Percentiles rank a stretch among this genome's conserved stretches.
phyloP scores from a whole-genome alignment of 371 early-diverging fungal genomes.

The Lichtheimia corymbifera region DNA sequence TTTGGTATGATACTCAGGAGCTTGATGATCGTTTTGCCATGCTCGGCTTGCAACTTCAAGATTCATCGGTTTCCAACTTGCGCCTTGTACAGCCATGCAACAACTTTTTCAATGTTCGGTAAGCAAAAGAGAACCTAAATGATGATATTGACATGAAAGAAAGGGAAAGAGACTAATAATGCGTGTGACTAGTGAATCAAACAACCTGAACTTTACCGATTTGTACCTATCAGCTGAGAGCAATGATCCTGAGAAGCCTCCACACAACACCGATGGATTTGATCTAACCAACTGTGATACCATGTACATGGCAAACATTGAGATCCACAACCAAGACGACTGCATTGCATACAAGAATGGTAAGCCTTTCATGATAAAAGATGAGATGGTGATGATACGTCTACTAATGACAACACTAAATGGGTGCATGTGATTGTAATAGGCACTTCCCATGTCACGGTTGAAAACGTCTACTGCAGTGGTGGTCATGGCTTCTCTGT shows the following conservation, averaged over 20 bases:
- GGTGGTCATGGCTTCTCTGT: constrained; percentile 17
- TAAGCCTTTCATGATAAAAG: background rate
- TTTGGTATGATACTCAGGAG: constrained; percentile 13
- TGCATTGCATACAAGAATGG: constrained; percentile 20
- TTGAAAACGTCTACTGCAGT: constrained; percentile 12
- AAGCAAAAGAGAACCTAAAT: background rate
- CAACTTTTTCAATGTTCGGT: constrained; percentile 18
- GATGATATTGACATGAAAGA: too few species aligned
- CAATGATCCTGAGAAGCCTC: constrained; percentile 6
- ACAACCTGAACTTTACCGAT: constrained; percentile 16
- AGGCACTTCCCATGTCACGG: constrained; percentile 6
- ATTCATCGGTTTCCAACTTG: constrained; percentile 6
- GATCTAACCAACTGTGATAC: constrained; percentile 6
- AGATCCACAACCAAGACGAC: constrained; percentile 16
- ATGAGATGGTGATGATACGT: too few species aligned
- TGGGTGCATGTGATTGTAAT: too few species aligned
- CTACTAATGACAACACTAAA: too few species aligned
- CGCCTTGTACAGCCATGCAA: constrained; percentile 14
- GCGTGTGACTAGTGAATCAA: background rate
- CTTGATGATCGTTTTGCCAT: constrained; percentile 12
- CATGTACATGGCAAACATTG: constrained; percentile 5
- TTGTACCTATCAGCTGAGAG: constrained; percentile 10
- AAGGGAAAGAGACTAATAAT: too few species aligned
- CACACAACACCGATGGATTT: constrained; percentile 13
- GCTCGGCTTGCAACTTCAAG: constrained; percentile 9